Evolutionary conservation across 805 yeast genomes (phyloP).

Genomic region (Starmerella floris): DNA sequence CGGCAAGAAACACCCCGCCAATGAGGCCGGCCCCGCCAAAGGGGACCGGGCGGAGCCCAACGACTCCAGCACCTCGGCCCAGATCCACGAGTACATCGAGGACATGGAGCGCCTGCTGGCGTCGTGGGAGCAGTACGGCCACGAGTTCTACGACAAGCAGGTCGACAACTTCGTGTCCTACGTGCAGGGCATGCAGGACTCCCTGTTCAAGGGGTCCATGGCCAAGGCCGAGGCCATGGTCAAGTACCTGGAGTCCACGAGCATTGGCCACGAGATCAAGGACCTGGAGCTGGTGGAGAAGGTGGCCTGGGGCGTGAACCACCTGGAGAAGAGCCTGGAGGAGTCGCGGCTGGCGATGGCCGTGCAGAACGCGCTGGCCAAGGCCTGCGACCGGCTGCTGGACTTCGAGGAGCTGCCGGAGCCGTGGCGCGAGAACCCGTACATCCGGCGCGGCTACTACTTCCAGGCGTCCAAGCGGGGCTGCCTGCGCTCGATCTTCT

Average conservation of each 20-base stretch:
- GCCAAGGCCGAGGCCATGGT: slow-evolving; percentile 27
- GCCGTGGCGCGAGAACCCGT: slow-evolving; percentile 87
- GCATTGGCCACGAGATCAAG: slow-evolving; percentile 21
- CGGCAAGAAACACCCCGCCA: neutral
- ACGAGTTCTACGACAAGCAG: slow-evolving; percentile 23
- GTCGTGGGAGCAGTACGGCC: slow-evolving; percentile 27
- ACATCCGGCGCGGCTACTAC: slow-evolving; percentile 71
- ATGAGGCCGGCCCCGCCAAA: neutral
- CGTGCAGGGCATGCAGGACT: slow-evolving; percentile 24
- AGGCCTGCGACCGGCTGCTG: slow-evolving; percentile 34
- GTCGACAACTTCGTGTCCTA: slow-evolving; percentile 23
- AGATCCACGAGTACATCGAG: slow-evolving; percentile 2
- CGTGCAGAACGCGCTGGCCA: slow-evolving; percentile 20
- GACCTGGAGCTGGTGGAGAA: slow-evolving; percentile 19
- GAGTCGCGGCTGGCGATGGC: slow-evolving; percentile 20
- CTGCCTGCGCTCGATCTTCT: slow-evolving; percentile 48
- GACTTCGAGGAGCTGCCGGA: slow-evolving; percentile 81
- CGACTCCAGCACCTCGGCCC: neutral
- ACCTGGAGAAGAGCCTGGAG: slow-evolving; percentile 29
- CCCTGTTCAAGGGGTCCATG: slow-evolving; percentile 25
- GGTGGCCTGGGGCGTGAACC: slow-evolving; percentile 23
- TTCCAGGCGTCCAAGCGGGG: slow-evolving; percentile 52
- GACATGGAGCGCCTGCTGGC: slow-evolving; percentile 17
- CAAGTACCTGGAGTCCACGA: slow-evolving; percentile 21
- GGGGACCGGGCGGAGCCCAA: neutral